Conservation (phyloP, 441 rosid species). For the Omphalea diandra region DNA sequence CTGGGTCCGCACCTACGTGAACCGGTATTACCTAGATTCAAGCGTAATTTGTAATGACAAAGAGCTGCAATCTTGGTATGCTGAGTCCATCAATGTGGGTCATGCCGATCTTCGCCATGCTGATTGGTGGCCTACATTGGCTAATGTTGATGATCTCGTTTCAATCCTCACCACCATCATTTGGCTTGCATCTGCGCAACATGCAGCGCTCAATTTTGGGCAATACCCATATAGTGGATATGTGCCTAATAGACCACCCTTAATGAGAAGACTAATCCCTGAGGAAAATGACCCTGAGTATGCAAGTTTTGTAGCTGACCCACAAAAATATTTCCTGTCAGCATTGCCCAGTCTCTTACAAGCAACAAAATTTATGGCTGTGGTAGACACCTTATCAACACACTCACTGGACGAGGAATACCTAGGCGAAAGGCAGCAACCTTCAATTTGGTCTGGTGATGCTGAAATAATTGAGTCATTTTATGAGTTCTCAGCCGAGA, state of each 20-base stretch:
- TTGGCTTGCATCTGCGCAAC: slow-evolving; percentile 97
- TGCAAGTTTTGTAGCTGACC: slow-evolving; percentile 54
- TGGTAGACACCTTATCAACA: slow-evolving; percentile 85
- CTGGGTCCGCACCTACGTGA: slow-evolving; percentile 83
- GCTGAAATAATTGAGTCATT: slow-evolving; percentile 72
- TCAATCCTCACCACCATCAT: slow-evolving; percentile 67
- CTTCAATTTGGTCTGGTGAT: slow-evolving; percentile 77
- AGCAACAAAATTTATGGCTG: slow-evolving; percentile 95
- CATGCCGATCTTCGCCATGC: slow-evolving; percentile 73
- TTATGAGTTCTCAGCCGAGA: slow-evolving; percentile 68
- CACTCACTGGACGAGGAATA: slow-evolving; percentile 97
- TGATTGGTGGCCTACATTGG: slow-evolving; percentile 84
- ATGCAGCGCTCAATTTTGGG: slow-evolving; percentile 92
- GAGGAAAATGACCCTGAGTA: slow-evolving; percentile 69
- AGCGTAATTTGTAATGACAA: slow-evolving; percentile 49
- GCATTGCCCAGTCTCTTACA: slow-evolving; percentile 83
- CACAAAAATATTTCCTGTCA: slow-evolving; percentile 68
- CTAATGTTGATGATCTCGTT: slow-evolving; percentile 48
- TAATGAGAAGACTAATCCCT: slow-evolving; percentile 80
- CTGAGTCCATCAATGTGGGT: slow-evolving; percentile 75
- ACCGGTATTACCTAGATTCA: slow-evolving; percentile 63
- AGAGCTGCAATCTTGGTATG: slow-evolving; percentile 87
- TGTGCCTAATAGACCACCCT: slow-evolving; percentile 84
- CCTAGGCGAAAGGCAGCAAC: slow-evolving; percentile 84
- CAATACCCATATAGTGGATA: slow-evolving; percentile 93